A percentile compares a stretch with the other conserved stretches of the same genome.
Conservation (phyloP, 2,329 filamentous ascomycete genomes). For the Exophiala sideris region DNA sequence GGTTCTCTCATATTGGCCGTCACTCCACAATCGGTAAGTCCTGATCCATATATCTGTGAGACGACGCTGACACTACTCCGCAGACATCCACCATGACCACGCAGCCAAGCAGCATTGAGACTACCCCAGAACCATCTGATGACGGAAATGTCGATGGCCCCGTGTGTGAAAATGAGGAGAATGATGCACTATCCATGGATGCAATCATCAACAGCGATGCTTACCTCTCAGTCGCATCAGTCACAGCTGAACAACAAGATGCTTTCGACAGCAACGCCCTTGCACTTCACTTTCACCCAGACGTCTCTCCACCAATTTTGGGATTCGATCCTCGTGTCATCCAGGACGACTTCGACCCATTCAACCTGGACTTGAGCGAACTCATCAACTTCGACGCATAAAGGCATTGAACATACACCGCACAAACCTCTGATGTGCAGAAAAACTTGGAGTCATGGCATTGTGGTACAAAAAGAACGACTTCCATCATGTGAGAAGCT, state of each 20-base stretch:
- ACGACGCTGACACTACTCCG: background rate
- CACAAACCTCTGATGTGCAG: too few species aligned
- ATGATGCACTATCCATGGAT: background rate
- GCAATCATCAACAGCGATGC: slow-evolving; percentile 11
- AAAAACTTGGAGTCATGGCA: too few species aligned
- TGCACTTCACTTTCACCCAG: slow-evolving; percentile 30
- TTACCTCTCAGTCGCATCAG: slow-evolving; percentile 22
- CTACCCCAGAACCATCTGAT: background rate
- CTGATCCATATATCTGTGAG: background rate
- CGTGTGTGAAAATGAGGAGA: background rate
- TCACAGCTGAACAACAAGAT: slow-evolving; percentile 25
- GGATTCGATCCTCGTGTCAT: slow-evolving; percentile 30
- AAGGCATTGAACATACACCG: too few species aligned
- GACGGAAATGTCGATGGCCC: background rate
- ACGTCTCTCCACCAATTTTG: slow-evolving; percentile 16
- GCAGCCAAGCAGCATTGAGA: background rate
- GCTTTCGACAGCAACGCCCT: slow-evolving; percentile 23
- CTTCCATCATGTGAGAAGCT: too few species aligned
- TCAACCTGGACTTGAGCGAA: slow-evolving; percentile 26
- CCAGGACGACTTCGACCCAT: slow-evolving; percentile 31
- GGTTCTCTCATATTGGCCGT: slow-evolving; percentile 3
- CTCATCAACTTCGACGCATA: background rate
- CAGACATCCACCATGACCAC: background rate
- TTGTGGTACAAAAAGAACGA: too few species aligned
- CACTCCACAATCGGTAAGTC: slow-evolving; percentile 11